Evolutionary conservation across 2,329 filamentous ascomycete species (phyloP).

Genomic region (Colletotrichum magnum): DNA sequence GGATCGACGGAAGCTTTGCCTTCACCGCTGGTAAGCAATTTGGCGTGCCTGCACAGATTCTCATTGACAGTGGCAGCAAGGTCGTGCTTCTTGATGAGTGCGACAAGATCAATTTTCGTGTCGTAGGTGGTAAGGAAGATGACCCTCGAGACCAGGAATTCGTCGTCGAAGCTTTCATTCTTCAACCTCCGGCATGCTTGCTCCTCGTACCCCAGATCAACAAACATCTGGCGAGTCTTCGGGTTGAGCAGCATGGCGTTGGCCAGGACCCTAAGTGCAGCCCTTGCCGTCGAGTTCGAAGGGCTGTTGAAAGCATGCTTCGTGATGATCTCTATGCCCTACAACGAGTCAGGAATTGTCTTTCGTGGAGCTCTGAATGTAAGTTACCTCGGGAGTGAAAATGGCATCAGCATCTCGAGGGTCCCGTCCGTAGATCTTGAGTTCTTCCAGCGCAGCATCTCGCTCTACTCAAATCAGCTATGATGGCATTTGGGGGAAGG

Average conservation of each 20-base stretch:
- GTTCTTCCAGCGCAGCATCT: conserved; percentile 72
- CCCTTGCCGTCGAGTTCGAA: conserved; percentile 75
- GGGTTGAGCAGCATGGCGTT: conserved; percentile 84
- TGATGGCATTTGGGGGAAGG: conserved; percentile 70
- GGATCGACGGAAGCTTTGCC: conserved; percentile 58
- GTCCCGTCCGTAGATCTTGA: conserved; percentile 85
- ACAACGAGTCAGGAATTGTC: conserved; percentile 34
- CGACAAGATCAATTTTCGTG: conserved; percentile 75
- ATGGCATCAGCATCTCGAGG: conserved; percentile 82
- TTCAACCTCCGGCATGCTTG: conserved; percentile 80
- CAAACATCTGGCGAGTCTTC: conserved; percentile 78
- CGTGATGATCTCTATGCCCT: conserved; percentile 83
- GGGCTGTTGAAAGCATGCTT: conserved; percentile 80
- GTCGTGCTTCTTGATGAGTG: conserved; percentile 75
- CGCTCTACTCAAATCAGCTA: conserved; percentile 70
- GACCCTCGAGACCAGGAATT: conserved; percentile 86
- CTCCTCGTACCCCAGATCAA: conserved; percentile 76
- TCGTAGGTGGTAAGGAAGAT: conserved; percentile 86
- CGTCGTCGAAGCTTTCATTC: conserved; percentile 83
- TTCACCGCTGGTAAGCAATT: conserved; percentile 48
- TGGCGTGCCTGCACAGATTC: conserved; percentile 80
- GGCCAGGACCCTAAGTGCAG: conserved; percentile 85
- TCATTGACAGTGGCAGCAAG: conserved; percentile 78
- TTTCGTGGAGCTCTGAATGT: background rate
- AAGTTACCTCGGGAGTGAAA: conserved; percentile 79